A percentile compares a stretch with the other conserved stretches of the same genome.
Conservation (phyloP, 2,329 filamentous ascomycete species). For the Didymella pomorum region DNA sequence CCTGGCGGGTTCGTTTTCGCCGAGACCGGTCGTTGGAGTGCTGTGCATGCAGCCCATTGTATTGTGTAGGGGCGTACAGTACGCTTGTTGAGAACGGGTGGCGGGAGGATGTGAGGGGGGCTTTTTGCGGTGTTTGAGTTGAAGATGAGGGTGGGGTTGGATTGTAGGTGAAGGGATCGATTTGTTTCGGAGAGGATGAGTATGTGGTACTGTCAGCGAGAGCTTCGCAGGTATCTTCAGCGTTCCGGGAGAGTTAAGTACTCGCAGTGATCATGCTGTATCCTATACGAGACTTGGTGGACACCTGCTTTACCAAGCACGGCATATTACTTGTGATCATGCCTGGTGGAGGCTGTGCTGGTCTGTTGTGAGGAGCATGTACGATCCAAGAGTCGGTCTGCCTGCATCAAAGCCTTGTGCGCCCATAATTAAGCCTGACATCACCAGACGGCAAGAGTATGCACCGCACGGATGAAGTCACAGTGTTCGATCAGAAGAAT, state of each 20-base stretch:
- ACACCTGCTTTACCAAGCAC: not conserved
- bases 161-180: not conserved
- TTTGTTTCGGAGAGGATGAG: not conserved
- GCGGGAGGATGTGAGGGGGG: not conserved
- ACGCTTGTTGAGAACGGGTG: not conserved
- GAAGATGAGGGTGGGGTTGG: not conserved
- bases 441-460: not conserved
- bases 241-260: not conserved
- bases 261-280: no score
- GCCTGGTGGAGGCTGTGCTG: slow-evolving; percentile 19
- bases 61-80: no score
- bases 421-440: not conserved
- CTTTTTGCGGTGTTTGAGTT: not conserved
- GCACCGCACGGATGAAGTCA: not conserved
- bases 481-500: not conserved
- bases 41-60: slow-evolving; percentile 19
- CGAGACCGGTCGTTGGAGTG: slow-evolving; percentile 5
- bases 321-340: not conserved
- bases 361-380: not conserved
- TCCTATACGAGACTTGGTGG: not conserved
- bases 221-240: not conserved
- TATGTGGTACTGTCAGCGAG: not conserved
- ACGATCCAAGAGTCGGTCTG: not conserved
- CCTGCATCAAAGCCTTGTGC: slow-evolving; percentile 11
- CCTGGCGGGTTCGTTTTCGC: slow-evolving; percentile 7